Conservation (phyloP, 2,329 filamentous ascomycete genomes). For the Spiromastix sp. region DNA sequence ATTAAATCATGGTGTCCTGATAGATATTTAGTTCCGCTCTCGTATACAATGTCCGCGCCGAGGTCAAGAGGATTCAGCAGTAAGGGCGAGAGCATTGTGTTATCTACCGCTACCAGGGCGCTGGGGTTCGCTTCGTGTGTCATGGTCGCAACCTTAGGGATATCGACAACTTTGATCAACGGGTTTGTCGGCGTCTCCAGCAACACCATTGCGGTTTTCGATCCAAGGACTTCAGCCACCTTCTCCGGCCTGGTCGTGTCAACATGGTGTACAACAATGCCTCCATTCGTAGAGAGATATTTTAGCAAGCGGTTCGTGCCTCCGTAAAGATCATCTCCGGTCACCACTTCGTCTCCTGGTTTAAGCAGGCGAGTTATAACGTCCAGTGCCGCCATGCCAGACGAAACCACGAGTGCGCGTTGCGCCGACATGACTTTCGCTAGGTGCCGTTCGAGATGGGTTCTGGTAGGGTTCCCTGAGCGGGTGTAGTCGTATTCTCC, state of each 20-base stretch:
- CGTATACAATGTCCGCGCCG: constrained; percentile 92
- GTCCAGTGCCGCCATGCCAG: constrained; percentile 94
- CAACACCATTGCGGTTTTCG: constrained; percentile 88
- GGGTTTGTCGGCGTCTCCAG: constrained; percentile 96
- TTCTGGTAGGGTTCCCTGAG: constrained; percentile 91
- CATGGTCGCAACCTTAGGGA: constrained; percentile 64
- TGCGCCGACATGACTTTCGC: constrained; percentile 98
- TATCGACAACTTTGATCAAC: constrained; percentile 94
- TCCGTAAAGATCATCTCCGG: constrained; percentile 92
- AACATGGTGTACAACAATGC: constrained; percentile 90
- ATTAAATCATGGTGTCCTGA: constrained; percentile 98
- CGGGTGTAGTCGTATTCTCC: constrained; percentile 97
- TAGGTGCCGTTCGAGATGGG: constrained; percentile 89
- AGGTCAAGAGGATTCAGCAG: constrained; percentile 88
- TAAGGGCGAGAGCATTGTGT: constrained; percentile 97
- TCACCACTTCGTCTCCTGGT: constrained; percentile 93
- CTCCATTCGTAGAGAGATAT: constrained; percentile 78
- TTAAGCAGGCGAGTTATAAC: constrained; percentile 85
- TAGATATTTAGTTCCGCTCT: constrained; percentile 95
- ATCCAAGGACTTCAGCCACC: constrained; percentile 57
- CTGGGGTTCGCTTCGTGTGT: constrained; percentile 68
- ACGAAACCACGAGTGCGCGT: constrained; percentile 84
- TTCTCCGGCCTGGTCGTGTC: constrained; percentile 74
- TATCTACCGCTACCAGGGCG: constrained; percentile 85
- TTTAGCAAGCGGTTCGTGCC: constrained; percentile 90